These are phyloP conservation scores for Pisolithus thermaeus DNA, from an alignment of 1,284 basidiomycete species.

Conservation along the genomic window DNA sequence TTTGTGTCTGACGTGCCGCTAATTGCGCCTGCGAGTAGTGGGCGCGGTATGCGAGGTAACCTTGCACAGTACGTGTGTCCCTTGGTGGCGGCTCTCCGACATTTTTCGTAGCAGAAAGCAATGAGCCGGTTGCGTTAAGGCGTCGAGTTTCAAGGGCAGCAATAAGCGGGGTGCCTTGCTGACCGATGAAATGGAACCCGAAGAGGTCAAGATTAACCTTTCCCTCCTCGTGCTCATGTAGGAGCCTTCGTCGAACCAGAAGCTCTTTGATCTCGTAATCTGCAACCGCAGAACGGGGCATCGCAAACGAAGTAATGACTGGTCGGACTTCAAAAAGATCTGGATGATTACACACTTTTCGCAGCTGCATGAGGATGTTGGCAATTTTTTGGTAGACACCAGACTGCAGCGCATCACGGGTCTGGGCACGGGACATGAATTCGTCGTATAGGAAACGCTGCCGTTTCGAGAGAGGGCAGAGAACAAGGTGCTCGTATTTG, in stretches of 20 bases:
- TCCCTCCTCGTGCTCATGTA: conserved; percentile 45
- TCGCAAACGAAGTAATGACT: conserved; percentile 88
- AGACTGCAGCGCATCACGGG: conserved; percentile 79
- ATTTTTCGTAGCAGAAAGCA: conserved; percentile 55
- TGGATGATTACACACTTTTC: conserved; percentile 95
- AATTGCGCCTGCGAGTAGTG: conserved; percentile 51
- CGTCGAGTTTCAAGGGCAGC: conserved; percentile 48
- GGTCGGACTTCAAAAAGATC: conserved; percentile 94
- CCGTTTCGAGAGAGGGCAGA: conserved; percentile 89
- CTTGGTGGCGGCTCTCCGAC: conserved; percentile 57
- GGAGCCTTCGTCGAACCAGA: conserved; percentile 68
- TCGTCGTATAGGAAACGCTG: conserved; percentile 98
- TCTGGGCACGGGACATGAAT: conserved; percentile 92
- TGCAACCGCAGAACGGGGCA: conserved; percentile 74
- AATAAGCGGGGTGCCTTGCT: conserved; percentile 46
- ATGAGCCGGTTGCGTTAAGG: conserved; percentile 67
- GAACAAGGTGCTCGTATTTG: conserved; percentile 92
- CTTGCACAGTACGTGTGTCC: conserved; percentile 72
- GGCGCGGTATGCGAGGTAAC: conserved; percentile 58
- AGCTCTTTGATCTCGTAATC: conserved; percentile 89
- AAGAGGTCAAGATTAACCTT: conserved; percentile 59
- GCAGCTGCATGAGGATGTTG: conserved; percentile 95
- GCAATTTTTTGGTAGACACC: conserved; percentile 90
- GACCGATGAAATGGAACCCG: conserved; percentile 59
- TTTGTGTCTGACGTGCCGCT: conserved; percentile 63